Evolutionary conservation across 2,329 filamentous ascomycete species (phyloP), one percentile per base, ranked within the genome.

Genomic region (Fusarium sp.): DNA sequence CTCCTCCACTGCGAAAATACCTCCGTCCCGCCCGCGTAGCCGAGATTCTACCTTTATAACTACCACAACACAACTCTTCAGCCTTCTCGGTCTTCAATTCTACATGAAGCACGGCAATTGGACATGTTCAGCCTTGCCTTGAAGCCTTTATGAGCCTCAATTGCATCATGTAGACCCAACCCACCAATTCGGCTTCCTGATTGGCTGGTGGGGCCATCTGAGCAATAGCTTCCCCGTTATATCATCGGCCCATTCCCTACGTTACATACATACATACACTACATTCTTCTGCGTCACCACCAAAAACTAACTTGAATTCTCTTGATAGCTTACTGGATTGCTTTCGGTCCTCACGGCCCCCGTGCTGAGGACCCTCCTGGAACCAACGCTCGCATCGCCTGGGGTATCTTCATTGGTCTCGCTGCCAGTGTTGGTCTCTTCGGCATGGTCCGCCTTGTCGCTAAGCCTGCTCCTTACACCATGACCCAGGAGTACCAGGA

Each of bases 401-500:
- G 89, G 79, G 92, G 94, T 82, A 91, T 93, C 62, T 79, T 85
- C 66, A 81, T 90, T 76, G 92, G 93, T 78, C 78, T 97, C 72
- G 85, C 82, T 69, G 87, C 85, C 76, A 91, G 90, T 73, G 82
- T 92, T 74, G 87, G 82, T 71, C 67, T 98, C 81, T 98, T 98
- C 85, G 85, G 85, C 76, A 69, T 82, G 76, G 88, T 92, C 80
- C 92, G 94, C 77, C 73, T 87, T 74, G 90, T 93, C 80, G 93
- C 92, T 77, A 87, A 88, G 80, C 88, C 89, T 65, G 78, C 88
- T 69, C 96, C 96, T 74, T 85, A 86, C 81, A 97, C 95, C 78
- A 97, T 99, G 94, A 95, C 87, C 85, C 92, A 93, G 87, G 96
- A 99, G 84, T 98, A 92, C 89, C 93, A 99, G 86, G 94, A 98